Evolutionary conservation across 805 yeast genomes (phyloP), one percentile per base, ranked within the genome.

Genomic region (Candida krabiensis): DNA sequence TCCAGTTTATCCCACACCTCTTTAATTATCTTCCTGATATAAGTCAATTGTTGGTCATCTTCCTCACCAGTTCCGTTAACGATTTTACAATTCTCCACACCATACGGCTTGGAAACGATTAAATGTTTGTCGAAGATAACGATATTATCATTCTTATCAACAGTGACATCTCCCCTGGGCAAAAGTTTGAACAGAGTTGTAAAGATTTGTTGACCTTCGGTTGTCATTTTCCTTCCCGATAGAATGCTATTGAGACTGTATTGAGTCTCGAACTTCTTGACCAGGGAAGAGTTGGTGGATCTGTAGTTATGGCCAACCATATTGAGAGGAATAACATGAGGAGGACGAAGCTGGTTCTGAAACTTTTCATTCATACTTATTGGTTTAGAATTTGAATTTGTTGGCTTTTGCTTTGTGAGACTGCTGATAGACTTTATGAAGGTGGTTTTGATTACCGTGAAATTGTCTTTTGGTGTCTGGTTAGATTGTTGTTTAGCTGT

Each of bases 401-500:
- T 29, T 48, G 60, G 39, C 60, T 69, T 46, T 61, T 73, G 31
- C 70, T 76, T 35, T 66, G 49, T 9, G 71, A 53, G 28, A 16
- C 51, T 73, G 17, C 67, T 66, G 13, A 83, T 65, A 5, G 67
- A 64, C 51, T 78, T 80, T 44, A 84, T 71, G 54, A 77, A 82
- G 2, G 77, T 57, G 7, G 78, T 67, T 53, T 79, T 80, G 36
- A 83, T 63, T 33, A 83, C 62, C 42, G 74, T 70, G 58, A 75
- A 80, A 23, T 49, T 56, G 39, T 41, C 43, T 28, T 53, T 47
- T 35, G 50, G 55, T 7, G 58, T 53, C 44, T 37, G 53, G 4
- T 53, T 41, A 8, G 49, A 41, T n/a, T n/a, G n/a, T n/a, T n/a
- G n/a, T n/a, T n/a, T n/a, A n/a, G n/a, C n/a, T n/a, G n/a, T n/a